Evolutionary conservation across 768 basidiomycete genomes (phyloP), one percentile per base, ranked within the genome.

Genomic region (Cyathus striatus): DNA sequence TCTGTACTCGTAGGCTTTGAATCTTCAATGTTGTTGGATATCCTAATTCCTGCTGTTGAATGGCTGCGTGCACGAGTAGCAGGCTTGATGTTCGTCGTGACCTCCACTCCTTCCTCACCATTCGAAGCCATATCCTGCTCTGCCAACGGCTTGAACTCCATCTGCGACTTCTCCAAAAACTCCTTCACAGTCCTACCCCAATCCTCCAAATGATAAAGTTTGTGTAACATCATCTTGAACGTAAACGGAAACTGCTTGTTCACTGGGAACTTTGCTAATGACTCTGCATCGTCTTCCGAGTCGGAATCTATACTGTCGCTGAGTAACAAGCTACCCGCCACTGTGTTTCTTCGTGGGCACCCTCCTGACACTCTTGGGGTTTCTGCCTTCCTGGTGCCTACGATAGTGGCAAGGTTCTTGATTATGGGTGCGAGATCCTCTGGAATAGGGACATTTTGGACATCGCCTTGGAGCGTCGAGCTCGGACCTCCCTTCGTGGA

Each of bases 191-290:
- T 78, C 49, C 65, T 63, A 1, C 62, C 68, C 78, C 80, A 84
- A 42, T 81, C 79, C 17, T 77, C 75, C 41, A 75, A 59, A 42
- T 73, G 66, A 58, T 84, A 84, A 9, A 83, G 64, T 55, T 79
- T 76, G 63, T 84, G 78, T 44, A 83, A 57, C 79, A 81, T 83
- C 52, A 78, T 66, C 51, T 74, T 77, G 68, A 83, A 84, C 24
- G 76, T 82, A 61, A 84, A 84, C 14, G 68, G 68, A 50, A 75
- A 78, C 40, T 63, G 60, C 48, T 60, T 66, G n/a, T 54, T 62
- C 4, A 72, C 54, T 4, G 73, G 74, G 45, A 80, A 79, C 26
- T 63, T 62, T 2, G 61, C 63, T 9, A 66, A 53, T 1, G 52
- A 66, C 36, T 62, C 59, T 10, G 42, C 30, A 1, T 58, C 57